These are phyloP conservation scores for Calonectria leucothoes DNA, from an alignment of 2,329 filamentous ascomycete species.

Conservation along the genomic window DNA sequence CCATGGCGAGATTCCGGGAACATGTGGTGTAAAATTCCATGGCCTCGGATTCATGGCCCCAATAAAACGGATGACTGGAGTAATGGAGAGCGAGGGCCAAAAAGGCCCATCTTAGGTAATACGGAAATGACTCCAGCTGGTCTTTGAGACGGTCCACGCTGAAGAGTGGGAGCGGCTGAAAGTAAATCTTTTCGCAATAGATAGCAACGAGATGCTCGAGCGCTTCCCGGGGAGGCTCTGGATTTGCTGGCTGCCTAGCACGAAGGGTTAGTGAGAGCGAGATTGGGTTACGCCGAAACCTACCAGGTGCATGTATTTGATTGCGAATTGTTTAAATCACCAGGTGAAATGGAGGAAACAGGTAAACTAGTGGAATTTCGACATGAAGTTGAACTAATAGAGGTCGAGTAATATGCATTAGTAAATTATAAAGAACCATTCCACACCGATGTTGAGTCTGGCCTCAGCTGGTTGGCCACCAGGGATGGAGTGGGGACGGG, in stretches of 20 bases:
- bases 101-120: slow-evolving; percentile 36
- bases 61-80: slow-evolving; percentile 28
- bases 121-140: slow-evolving; percentile 22
- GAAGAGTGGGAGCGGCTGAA: slow-evolving; percentile 35
- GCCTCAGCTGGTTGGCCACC: not conserved
- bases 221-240: slow-evolving; percentile 24
- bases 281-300: not conserved
- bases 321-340: not conserved
- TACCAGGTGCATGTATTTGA: not conserved
- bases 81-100: slow-evolving; percentile 27
- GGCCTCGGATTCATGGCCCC: slow-evolving; percentile 28
- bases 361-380: not conserved
- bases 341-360: not conserved
- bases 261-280: not conserved
- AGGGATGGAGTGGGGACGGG: too few species aligned
- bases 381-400: not conserved
- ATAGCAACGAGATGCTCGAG: slow-evolving; percentile 26
- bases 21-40: slow-evolving; percentile 35
- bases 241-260: slow-evolving; percentile 25
- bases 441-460: too few species aligned
- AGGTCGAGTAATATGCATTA: not conserved
- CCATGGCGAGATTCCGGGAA: slow-evolving; percentile 30
- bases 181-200: slow-evolving; percentile 31
- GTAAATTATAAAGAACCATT: not conserved
- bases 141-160: slow-evolving; percentile 20